Conservation (phyloP, 257 asterid species). For the Ocimum tenuiflorum region DNA sequence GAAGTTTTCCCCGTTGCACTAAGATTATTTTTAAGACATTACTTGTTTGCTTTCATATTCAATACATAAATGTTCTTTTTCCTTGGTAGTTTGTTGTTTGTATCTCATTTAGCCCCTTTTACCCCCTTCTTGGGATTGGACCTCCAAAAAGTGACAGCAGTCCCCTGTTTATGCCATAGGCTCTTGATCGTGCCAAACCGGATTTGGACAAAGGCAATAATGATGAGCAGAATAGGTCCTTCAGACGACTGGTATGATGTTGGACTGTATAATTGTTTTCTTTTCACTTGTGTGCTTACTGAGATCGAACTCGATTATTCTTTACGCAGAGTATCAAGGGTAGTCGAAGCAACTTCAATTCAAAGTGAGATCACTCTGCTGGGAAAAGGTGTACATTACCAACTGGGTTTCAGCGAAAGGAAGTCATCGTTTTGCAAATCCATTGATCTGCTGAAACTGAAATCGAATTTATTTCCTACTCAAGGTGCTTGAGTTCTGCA, state of each 20-base stretch:
- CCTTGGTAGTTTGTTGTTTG: too few species aligned
- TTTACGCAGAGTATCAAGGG: conserved; percentile 30
- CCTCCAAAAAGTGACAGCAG: conserved; percentile 4
- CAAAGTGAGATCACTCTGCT: conserved; percentile 22
- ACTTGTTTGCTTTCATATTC: too few species aligned
- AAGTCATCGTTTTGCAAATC: neutral
- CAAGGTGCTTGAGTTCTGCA: neutral
- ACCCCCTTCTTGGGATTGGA: neutral
- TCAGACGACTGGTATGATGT: conserved; percentile 55
- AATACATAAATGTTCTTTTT: too few species aligned
- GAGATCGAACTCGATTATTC: neutral
- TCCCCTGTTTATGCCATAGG: conserved; percentile 33
- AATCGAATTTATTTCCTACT: too few species aligned
- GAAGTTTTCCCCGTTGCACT: too few species aligned
- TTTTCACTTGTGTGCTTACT: neutral
- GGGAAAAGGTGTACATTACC: neutral
- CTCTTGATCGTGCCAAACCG: conserved; percentile 81
- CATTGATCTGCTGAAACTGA: neutral
- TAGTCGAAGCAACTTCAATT: conserved; percentile 27
- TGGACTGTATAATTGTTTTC: neutral
- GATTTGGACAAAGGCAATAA: conserved; percentile 47
- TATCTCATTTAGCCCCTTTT: too few species aligned
- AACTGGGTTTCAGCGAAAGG: neutral
- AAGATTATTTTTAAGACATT: too few species aligned
- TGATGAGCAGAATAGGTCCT: conserved; percentile 40